Evolutionary conservation across 768 basidiomycete species (phyloP).

Genomic region (Chalciporus sphaerocephalus): DNA sequence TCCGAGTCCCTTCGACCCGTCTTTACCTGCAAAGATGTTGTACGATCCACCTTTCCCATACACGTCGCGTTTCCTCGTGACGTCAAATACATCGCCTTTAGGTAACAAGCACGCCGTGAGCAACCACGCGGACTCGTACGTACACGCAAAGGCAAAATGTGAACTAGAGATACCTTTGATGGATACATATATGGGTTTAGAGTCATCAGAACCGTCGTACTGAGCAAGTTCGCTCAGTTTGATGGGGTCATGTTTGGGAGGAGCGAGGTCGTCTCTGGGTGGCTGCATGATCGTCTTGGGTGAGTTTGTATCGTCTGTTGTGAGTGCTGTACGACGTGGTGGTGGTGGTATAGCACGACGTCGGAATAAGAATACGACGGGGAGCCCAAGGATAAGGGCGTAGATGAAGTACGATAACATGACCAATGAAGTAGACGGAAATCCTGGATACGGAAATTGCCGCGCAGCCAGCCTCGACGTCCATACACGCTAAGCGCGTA

Average conservation of each 20-base stretch:
- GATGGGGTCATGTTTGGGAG: slow-evolving; percentile 77
- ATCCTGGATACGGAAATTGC: slow-evolving; percentile 12
- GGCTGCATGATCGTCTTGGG: slow-evolving; percentile 71
- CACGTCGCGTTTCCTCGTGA: slow-evolving; percentile 76
- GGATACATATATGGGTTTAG: slow-evolving; percentile 80
- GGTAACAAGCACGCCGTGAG: slow-evolving; percentile 1
- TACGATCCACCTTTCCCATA: slow-evolving; percentile 83
- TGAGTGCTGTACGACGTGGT: slow-evolving; percentile 6
- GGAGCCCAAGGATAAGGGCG: slow-evolving; percentile 30
- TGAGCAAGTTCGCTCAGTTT: slow-evolving; percentile 61
- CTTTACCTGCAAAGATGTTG: slow-evolving; percentile 88
- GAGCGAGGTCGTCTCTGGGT: slow-evolving; percentile 51
- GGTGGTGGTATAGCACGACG: slow-evolving; percentile 8
- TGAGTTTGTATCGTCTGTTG: slow-evolving; percentile 26
- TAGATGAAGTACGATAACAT: slow-evolving; percentile 27
- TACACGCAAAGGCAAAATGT: neutral
- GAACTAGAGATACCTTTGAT: slow-evolving; percentile 70
- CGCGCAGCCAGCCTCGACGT: neutral
- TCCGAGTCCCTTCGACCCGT: slow-evolving; percentile 85
- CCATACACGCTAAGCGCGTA: too few relatives aligned
- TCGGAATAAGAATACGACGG: slow-evolving; percentile 27
- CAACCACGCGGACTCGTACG: slow-evolving; percentile 36
- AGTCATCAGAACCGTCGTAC: slow-evolving; percentile 64
- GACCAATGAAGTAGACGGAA: slow-evolving; percentile 5
- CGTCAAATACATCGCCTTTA: slow-evolving; percentile 82